Base-by-base conservation (phyloP, 179 eudicot species). In the Amaranthus tricolor region DNA sequence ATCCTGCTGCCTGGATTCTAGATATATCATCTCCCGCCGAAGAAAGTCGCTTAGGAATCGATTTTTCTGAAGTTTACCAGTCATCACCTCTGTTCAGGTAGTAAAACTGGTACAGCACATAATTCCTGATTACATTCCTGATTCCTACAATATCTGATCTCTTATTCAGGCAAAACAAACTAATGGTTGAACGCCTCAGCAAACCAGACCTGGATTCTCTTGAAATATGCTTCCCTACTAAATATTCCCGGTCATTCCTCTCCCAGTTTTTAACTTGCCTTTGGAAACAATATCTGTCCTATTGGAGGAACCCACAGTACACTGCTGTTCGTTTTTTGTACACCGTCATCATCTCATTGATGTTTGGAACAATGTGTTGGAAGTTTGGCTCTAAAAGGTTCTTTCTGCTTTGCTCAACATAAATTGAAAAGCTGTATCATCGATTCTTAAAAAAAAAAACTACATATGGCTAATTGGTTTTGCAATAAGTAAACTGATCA, bases 351-450 rank as follows among this genome's bases (percentile, higher is more conserved):
- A 88, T 94, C 72, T 91, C 98, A 7, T 72, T 94, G 79, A 94
- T 94, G 97, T 92, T 94, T 78, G 98, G 98, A 77, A 85, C 97
- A 54, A 91, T 94, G 63, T 94, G 98, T 67, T 94, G 98, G 98
- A 86, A 82, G 71, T 93, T 93, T 63, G 98, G 98, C 12, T 87
- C 98, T 12, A 89, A 87, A 82, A 91, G 98, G 98, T 93, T n/a
- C 66, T 54, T 58, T 52, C 47, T 13, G 8, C 54, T 40, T 40
- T 66, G 50, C 68, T 69, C 68, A 31, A 31, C 40, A 31, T 31
- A 1, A 31, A 31, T 31, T 31, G 40, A 31, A 31, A 31, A 31
- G 40, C 3, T 31, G 40, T 31, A 31, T 31, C 40, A 31, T 31
- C 40, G 40, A 31, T 31, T 31, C 2, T 0, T 0, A 31, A 31